A percentile compares a stretch with the other conserved stretches of the same genome.
phyloP scores from a whole-genome alignment of 192 early-diverging fungal species.

The Dissophora globulifera region DNA sequence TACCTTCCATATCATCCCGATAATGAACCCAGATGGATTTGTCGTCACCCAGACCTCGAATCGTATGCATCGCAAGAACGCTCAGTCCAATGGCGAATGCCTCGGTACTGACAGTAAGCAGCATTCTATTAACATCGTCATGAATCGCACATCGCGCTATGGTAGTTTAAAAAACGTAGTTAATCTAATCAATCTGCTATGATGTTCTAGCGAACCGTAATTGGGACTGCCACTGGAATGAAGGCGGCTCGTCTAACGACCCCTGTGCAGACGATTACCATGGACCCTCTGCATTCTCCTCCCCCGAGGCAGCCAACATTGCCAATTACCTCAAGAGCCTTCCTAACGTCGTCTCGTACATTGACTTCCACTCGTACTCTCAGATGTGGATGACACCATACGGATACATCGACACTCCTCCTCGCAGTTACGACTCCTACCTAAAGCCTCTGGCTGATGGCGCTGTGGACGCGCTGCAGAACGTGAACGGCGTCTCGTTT shows the following conservation, averaged over 20 bases:
- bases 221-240: constrained; percentile 56
- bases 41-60: constrained; percentile 54
- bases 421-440: constrained; percentile 18
- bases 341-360: constrained; percentile 49
- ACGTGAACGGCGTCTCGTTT: constrained; percentile 50
- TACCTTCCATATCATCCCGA: constrained; percentile 64
- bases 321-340: constrained; percentile 48
- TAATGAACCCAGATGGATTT: constrained; percentile 68
- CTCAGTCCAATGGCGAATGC: constrained; percentile 44
- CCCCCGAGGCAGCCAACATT: constrained; percentile 56
- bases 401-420: constrained; percentile 13
- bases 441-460: constrained; percentile 12
- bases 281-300: constrained; percentile 23
- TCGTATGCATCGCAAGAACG: constrained; percentile 56
- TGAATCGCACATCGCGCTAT: too few species aligned
- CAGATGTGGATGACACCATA: constrained; percentile 52
- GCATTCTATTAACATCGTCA: too few species aligned
- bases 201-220: constrained; percentile 56
- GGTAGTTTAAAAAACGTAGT: too few species aligned
- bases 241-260: constrained; percentile 54
- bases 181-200: background rate
- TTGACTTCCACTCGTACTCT: constrained; percentile 61
- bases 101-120: constrained; percentile 37
- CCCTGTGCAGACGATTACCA: constrained; percentile 59
- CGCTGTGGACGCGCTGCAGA: constrained; percentile 9